Evolutionary conservation across 1,284 basidiomycete species (phyloP).

Genomic region (Ustilago cynodontis): DNA sequence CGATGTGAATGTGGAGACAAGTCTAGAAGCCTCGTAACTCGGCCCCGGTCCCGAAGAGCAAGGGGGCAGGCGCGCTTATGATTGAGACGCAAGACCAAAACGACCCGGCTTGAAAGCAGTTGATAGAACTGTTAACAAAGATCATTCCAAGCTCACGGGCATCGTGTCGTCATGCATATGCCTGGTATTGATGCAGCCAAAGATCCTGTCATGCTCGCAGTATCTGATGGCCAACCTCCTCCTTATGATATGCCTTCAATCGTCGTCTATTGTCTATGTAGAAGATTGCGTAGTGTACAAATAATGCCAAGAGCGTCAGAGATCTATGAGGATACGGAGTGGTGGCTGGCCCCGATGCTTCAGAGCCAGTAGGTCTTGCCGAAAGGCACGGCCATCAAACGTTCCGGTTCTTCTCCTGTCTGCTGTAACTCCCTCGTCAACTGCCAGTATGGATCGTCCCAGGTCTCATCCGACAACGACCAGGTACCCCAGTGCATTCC

Average conservation of each 20-base stretch:
- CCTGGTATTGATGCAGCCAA: not conserved
- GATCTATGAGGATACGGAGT: not conserved
- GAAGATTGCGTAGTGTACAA: conserved; percentile 1
- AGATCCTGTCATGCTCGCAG: too few species aligned
- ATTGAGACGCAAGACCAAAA: too few species aligned
- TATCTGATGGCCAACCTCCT: too few species aligned
- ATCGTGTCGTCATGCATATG: conserved; percentile 3
- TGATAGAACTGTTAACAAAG: too few species aligned
- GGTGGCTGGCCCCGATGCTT: not conserved
- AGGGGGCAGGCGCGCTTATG: not conserved
- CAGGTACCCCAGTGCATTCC: conserved; percentile 73
- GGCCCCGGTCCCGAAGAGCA: not conserved
- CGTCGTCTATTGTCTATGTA: not conserved
- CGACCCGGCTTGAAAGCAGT: too few species aligned
- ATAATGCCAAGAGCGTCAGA: not conserved
- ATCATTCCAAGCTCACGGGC: not conserved
- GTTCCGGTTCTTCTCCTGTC: conserved; percentile 19
- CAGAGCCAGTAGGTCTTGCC: conserved; percentile 48
- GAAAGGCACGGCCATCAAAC: conserved; percentile 49
- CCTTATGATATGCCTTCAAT: too few species aligned
- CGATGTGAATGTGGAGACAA: not conserved
- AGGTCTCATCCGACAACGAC: conserved; percentile 71
- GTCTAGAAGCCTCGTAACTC: not conserved
- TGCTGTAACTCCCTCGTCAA: conserved; percentile 41
- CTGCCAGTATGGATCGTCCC: conserved; percentile 57